Base-by-base conservation (phyloP, 2,329 filamentous ascomycete species). In the Aspergillus aculeatus region DNA sequence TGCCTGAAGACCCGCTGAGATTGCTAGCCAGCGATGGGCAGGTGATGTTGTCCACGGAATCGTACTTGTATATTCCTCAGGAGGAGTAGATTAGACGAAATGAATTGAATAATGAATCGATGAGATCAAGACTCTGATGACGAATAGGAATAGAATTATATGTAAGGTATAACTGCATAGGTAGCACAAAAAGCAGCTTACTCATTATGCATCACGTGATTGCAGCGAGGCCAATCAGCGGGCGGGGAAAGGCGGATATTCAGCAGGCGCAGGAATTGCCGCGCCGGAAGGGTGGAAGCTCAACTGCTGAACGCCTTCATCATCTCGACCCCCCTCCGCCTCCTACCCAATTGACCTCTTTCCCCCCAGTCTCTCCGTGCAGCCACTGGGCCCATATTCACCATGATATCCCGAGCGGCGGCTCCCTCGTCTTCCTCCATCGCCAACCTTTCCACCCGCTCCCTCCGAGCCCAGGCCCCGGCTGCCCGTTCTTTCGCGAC, bases 401-500 rank as follows among this genome's bases (percentile, higher is more conserved):
- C 66, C 69, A 79, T 79, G 76, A 77, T 79, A 72, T 77, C 76
- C 69, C 73, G 76, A 77, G 76, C 75, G 71, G 75, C 73, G 72
- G 76, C 75, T 75, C 76, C 77, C 64, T 73, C 76, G 60, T 67
- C 75, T 68, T 72, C 75, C 64, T 70, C 75, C 64, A 67, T 78
- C 67, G 69, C 75, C 63, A 67, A 75, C 61, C 69, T 78, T 61
- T 73, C 75, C 57, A 71, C 75, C 66, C 77, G 76, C 66, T 72
- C 77, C 61, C 70, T 78, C 66, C 73, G 77, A 63, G 72, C 76
- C 62, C 69, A 72, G 69, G 72, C 72, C 61, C 67, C 70, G 69
- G 71, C 73, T 62, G 69, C 73, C 69, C 88, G 94, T 76, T 84
- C 84, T 68, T 89, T 97, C 80, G 91, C 91, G 72, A 92, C 90